These are phyloP conservation scores for Basipetospora chlamydospora DNA, from an alignment of 2,329 filamentous ascomycete genomes.

Conservation along the genomic window DNA sequence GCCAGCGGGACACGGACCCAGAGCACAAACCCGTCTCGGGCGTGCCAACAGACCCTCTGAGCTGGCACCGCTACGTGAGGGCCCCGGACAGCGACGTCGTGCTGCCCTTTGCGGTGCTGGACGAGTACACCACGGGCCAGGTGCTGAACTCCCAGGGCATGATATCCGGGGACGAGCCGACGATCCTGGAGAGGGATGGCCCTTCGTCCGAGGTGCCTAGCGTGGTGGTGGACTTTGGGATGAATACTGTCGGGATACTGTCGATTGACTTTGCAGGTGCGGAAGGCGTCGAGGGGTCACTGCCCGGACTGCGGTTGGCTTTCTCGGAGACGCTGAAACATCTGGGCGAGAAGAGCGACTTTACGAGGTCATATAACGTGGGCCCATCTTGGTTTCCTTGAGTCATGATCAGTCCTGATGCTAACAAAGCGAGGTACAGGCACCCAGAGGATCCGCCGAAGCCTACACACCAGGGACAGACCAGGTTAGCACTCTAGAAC, in stretches of 20 bases:
- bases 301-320: conserved; percentile 27
- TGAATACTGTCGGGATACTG: conserved; percentile 29
- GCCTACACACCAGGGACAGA: conserved; percentile 30
- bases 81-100: neutral
- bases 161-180: conserved; percentile 1
- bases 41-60: neutral
- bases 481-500: conserved; percentile 17
- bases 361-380: conserved; percentile 30
- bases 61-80: conserved; percentile 6
- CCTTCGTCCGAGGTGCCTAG: conserved; percentile 14
- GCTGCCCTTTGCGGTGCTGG: conserved; percentile 2
- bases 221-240: conserved; percentile 34
- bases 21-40: neutral
- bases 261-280: conserved; percentile 26
- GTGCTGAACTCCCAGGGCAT: conserved; percentile 4
- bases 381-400: conserved; percentile 6
- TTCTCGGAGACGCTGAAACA: conserved; percentile 34
- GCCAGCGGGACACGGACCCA: too few species aligned
- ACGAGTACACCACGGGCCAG: conserved; percentile 1
- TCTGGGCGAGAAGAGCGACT: conserved; percentile 29
- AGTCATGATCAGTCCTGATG: neutral
- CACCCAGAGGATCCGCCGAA: conserved; percentile 8
- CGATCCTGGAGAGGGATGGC: neutral
- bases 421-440: neutral
- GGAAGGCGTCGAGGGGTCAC: conserved; percentile 11